A percentile compares a stretch with the other conserved stretches of the same genome.
Evolutionary conservation across 768 basidiomycete genomes (phyloP).

Genomic region (Auricularia sp.): DNA sequence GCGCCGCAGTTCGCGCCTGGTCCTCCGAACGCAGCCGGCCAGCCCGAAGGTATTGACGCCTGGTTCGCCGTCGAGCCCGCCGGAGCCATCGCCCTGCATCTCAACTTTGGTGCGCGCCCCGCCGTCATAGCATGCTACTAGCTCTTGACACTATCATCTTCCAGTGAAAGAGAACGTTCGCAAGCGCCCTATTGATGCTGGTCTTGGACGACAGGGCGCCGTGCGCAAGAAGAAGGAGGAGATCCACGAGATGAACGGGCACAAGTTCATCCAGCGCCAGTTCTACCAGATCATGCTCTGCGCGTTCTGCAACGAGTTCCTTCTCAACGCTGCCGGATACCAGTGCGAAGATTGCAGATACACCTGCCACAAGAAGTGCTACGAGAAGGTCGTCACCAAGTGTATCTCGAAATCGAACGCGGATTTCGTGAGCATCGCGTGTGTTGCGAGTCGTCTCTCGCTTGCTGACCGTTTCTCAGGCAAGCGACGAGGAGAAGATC

Average conservation of each 20-base stretch:
- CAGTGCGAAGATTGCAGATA: constrained; percentile 99
- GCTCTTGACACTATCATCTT: background rate
- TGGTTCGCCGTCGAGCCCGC: constrained; percentile 98
- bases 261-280: constrained; percentile 93
- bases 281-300: constrained; percentile 99
- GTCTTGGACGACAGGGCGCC: constrained; percentile 94
- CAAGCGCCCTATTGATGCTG: constrained; percentile 89
- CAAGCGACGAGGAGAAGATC: constrained; percentile 96
- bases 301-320: constrained; percentile 94
- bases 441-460: background rate
- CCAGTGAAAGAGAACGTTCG: constrained; percentile 96
- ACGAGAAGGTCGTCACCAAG: constrained; percentile 97
- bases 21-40: constrained; percentile 5
- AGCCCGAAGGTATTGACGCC: constrained; percentile 77
- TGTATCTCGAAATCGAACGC: constrained; percentile 96
- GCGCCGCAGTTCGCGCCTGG: constrained; percentile 17
- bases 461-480: constrained; percentile 33
- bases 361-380: constrained; percentile 98
- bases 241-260: constrained; percentile 99
- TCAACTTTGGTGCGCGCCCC: constrained; percentile 78
- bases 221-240: constrained; percentile 96
- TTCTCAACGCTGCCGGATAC: constrained; percentile 94
- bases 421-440: constrained; percentile 52
- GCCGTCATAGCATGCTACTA: background rate
- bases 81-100: constrained; percentile 76